Conservation (phyloP, 2,329 filamentous ascomycete genomes). For the Lecanicillium sp. region DNA sequence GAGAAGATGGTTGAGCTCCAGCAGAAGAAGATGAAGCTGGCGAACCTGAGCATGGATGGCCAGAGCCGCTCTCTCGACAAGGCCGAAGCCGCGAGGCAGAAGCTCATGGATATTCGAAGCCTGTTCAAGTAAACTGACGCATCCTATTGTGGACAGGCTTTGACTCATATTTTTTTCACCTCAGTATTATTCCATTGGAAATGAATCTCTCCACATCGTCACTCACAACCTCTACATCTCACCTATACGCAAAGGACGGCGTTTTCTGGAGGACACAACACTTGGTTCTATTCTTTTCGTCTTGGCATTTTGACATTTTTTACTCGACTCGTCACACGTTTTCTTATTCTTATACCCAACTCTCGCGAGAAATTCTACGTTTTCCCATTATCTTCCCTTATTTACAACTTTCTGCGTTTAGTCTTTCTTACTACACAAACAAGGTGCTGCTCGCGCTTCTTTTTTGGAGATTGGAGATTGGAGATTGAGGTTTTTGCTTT, state of each 20-base stretch:
- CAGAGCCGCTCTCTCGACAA: slow-evolving; percentile 45
- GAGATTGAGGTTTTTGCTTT: no score
- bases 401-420: neutral
- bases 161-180: neutral
- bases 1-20: slow-evolving; percentile 88
- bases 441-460: no score
- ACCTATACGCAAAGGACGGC: no score
- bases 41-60: slow-evolving; percentile 75
- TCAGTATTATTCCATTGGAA: slow-evolving; percentile 20
- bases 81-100: slow-evolving; percentile 50
- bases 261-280: no score
- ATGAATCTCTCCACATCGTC: no score
- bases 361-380: slow-evolving; percentile 7
- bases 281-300: slow-evolving; percentile 24
- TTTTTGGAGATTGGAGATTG: no score
- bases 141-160: no score
- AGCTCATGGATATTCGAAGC: slow-evolving; percentile 49
- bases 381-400: neutral
- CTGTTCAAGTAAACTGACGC: slow-evolving; percentile 48
- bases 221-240: no score
- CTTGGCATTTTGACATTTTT: slow-evolving; percentile 16
- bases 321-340: slow-evolving; percentile 7
- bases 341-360: slow-evolving; percentile 6
- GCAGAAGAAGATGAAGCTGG: slow-evolving; percentile 85
- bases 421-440: neutral